Percentiles rank a stretch among this genome's conserved stretches.
Conservation (phyloP, 345 rosid species). For the Crucihimalaya himalaica region DNA sequence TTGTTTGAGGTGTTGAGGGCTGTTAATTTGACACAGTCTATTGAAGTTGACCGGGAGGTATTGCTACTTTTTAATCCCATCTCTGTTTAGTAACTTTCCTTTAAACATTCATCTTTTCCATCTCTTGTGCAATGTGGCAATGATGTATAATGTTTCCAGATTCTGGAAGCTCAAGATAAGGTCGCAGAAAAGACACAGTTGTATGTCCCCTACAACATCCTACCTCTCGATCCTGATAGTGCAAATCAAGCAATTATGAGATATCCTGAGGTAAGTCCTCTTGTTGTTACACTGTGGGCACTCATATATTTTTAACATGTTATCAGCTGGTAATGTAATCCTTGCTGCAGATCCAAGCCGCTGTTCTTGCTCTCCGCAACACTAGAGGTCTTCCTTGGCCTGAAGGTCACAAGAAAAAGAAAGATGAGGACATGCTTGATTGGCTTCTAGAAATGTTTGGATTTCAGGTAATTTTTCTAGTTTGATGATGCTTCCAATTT, state of each 20-base stretch:
- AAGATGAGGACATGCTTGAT: constrained; percentile 91
- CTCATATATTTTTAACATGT: constrained; percentile 5
- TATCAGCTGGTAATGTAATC: constrained; percentile 15
- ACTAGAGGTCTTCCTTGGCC: constrained; percentile 99
- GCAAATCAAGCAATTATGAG: constrained; percentile 96
- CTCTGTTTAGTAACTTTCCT: not conserved
- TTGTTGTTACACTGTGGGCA: not conserved
- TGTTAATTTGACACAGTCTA: constrained; percentile 86
- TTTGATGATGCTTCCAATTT: not conserved
- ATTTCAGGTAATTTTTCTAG: constrained; percentile 69
- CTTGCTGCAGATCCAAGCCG: constrained; percentile 81
- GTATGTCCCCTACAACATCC: constrained; percentile 87
- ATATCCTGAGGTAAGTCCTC: constrained; percentile 79
- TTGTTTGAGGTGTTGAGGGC: constrained; percentile 99
- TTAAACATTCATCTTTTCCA: constrained; percentile 5
- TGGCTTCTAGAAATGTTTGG: constrained; percentile 99
- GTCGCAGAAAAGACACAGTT: constrained; percentile 96
- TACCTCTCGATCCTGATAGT: constrained; percentile 99
- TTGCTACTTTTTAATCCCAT: constrained; percentile 4
- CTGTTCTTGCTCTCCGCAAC: constrained; percentile 88
- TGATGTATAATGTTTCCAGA: constrained; percentile 50
- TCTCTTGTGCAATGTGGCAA: constrained; percentile 10
- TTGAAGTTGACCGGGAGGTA: constrained; percentile 98
- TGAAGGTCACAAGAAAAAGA: constrained; percentile 74
- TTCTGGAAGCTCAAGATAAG: constrained; percentile 88